Percentiles rank a stretch among this genome's conserved stretches.
Evolutionary conservation across 192 early-diverging fungal species (phyloP).

Genomic region (Chytriomyces sp.): DNA sequence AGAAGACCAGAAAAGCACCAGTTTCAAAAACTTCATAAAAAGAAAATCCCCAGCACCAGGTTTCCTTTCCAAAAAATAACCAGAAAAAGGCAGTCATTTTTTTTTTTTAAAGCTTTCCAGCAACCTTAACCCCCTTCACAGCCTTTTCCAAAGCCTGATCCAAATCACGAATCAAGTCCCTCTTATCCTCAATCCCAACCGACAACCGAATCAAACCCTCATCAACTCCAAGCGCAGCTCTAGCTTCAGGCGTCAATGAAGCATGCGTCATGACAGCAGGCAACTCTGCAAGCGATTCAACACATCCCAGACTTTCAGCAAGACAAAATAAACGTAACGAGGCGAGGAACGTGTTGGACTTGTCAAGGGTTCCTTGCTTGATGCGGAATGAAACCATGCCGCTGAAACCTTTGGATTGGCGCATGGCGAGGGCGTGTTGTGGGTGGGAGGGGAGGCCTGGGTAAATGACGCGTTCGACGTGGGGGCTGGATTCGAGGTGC

Average conservation of each 20-base stretch:
- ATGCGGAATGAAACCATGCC: constrained; percentile 97
- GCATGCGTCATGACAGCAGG: constrained; percentile 98
- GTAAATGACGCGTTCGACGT: constrained; percentile 88
- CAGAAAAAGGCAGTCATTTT: no score
- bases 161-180: constrained; percentile 85
- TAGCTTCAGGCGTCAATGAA: constrained; percentile 83
- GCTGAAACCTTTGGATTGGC: constrained; percentile 90
- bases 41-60: no score
- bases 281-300: constrained; percentile 93
- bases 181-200: constrained; percentile 91
- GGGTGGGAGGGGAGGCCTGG: constrained; percentile 90
- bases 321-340: constrained; percentile 83
- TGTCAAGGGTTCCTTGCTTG: constrained; percentile 73
- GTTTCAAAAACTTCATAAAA: no score
- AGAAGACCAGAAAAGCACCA: no score
- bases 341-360: constrained; percentile 84
- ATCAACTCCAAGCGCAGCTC: constrained; percentile 84
- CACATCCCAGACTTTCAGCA: constrained; percentile 96
- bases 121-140: background rate
- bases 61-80: no score
- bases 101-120: no score
- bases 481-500: constrained; percentile 70
- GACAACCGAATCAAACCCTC: constrained; percentile 91
- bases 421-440: constrained; percentile 88
- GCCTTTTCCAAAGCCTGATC: constrained; percentile 65